phyloP scores from a whole-genome alignment of 2,329 filamentous ascomycete species.

The Cryphonectria radicalis region DNA sequence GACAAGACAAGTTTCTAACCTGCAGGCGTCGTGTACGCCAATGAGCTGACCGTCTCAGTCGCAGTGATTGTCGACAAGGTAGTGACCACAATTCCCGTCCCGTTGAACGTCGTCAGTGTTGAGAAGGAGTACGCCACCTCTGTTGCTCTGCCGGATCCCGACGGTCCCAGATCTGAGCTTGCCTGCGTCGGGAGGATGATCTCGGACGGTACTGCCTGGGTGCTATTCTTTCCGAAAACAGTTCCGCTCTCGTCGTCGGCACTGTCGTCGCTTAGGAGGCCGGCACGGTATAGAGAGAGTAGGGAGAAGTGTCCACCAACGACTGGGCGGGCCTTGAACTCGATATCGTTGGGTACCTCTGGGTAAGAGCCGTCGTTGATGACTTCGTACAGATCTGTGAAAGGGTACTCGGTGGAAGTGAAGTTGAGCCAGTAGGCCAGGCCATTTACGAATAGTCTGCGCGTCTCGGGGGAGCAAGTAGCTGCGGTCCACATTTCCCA shows the following conservation, averaged over 20 bases:
- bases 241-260: not conserved
- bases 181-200: slow-evolving; percentile 15
- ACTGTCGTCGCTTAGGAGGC: not conserved
- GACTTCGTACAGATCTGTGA: slow-evolving; percentile 71
- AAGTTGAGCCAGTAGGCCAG: slow-evolving; percentile 73
- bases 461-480: slow-evolving; percentile 59
- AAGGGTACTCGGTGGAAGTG: slow-evolving; percentile 64
- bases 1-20: not conserved
- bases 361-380: slow-evolving; percentile 58
- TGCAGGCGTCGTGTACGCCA: not conserved
- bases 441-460: slow-evolving; percentile 64
- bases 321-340: slow-evolving; percentile 73
- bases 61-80: slow-evolving; percentile 10
- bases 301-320: slow-evolving; percentile 75
- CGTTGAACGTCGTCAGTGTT: slow-evolving; percentile 11
- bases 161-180: slow-evolving; percentile 9
- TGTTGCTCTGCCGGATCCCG: slow-evolving; percentile 13
- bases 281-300: slow-evolving; percentile 54
- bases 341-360: slow-evolving; percentile 57
- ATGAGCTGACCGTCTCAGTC: slow-evolving; percentile 9
- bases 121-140: slow-evolving; percentile 11
- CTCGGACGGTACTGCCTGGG: not conserved
- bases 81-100: not conserved
- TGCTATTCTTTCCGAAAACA: slow-evolving; percentile 9
- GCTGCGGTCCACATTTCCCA: slow-evolving; percentile 77